Base-by-base conservation (phyloP, 768 basidiomycete genomes). In the Neoboletus subvelutipes region DNA sequence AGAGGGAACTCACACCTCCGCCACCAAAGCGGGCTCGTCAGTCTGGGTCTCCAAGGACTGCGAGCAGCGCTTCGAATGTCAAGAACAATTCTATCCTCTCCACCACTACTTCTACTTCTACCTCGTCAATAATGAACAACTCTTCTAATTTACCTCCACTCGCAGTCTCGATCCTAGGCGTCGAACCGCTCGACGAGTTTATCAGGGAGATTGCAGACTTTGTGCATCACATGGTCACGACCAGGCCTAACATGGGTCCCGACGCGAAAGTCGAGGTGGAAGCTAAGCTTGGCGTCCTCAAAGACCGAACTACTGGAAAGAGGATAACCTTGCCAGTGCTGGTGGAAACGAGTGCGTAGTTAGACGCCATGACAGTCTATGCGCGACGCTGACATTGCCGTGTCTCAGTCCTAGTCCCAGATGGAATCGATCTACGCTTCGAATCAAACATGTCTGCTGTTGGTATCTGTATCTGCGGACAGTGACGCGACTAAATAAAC, bases 361-460 rank as follows among this genome's bases (percentile, higher is more conserved):
- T 20, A 11, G 22, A 43, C 20, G 8, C 49, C 28, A 43, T 51
- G 50, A 37, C 20, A 5, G 7, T 33, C 37, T 31, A 13, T 37
- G 41, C 47, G 45, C 36, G 46, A 42, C 37, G 20, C 42, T 64
- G 45, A 65, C 42, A 39, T 39, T n/a, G 9, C 26, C 28, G 8
- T 41, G 33, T 40, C 40, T 39, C 67, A 97, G 94, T 95, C 59
- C 74, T 96, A 6, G 62, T 73, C 5, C 85, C 88, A 10, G 83
- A 87, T 50, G 74, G 69, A 34, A 58, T 82, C 4, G 86, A 90
- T 49, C 68, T 85, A 54, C 85, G 86, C 13, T 98, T 98, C 71
- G 90, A 94, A 71, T 90, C 92, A 58, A 94, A 96, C 69, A 98
- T 99, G 95, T 83, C 91, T 42, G 74, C 79, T 60, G 92, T 96